These are phyloP conservation scores for Fusarium sp. DNA, from an alignment of 2,329 filamentous ascomycete genomes.

Conservation along the genomic window DNA sequence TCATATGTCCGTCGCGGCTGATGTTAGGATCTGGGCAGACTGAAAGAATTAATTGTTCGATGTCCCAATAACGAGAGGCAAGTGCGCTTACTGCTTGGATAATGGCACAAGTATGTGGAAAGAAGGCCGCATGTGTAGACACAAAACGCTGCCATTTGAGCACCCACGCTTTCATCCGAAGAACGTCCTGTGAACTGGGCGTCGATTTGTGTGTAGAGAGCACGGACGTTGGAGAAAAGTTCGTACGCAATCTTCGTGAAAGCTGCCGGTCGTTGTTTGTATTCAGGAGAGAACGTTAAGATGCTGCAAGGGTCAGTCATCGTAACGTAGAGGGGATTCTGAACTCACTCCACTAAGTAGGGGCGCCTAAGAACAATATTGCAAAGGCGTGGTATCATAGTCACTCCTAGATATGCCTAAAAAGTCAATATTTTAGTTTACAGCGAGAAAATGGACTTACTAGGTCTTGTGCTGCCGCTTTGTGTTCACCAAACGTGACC, in stretches of 20 bases:
- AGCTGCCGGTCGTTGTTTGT: conserved; percentile 52
- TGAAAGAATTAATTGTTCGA: conserved; percentile 40
- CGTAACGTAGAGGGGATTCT: not conserved
- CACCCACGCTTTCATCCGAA: conserved; percentile 61
- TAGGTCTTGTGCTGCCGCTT: conserved; percentile 61
- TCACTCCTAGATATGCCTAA: conserved; percentile 65
- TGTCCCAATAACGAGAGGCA: not conserved
- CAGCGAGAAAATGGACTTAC: conserved; percentile 47
- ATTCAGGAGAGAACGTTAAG: conserved; percentile 55
- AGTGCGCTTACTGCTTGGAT: conserved; percentile 57
- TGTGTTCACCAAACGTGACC: conserved; percentile 57
- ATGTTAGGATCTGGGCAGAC: conserved; percentile 57
- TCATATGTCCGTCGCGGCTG: conserved; percentile 55
- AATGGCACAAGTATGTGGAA: conserved; percentile 63
- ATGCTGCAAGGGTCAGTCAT: conserved; percentile 51
- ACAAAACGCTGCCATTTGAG: conserved; percentile 66
- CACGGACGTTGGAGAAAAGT: conserved; percentile 61
- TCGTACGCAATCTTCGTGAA: conserved; percentile 59
- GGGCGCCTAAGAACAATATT: conserved; percentile 66
- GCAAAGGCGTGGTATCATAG: conserved; percentile 65
- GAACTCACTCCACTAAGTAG: conserved; percentile 62
- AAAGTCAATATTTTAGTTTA: conserved; percentile 10
- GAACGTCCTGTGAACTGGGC: conserved; percentile 61
- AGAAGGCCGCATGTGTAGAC: conserved; percentile 67
- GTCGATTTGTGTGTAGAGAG: conserved; percentile 62